Evolutionary conservation across 2,329 filamentous ascomycete genomes (phyloP).

Genomic region (Rugonectria rugulosa): DNA sequence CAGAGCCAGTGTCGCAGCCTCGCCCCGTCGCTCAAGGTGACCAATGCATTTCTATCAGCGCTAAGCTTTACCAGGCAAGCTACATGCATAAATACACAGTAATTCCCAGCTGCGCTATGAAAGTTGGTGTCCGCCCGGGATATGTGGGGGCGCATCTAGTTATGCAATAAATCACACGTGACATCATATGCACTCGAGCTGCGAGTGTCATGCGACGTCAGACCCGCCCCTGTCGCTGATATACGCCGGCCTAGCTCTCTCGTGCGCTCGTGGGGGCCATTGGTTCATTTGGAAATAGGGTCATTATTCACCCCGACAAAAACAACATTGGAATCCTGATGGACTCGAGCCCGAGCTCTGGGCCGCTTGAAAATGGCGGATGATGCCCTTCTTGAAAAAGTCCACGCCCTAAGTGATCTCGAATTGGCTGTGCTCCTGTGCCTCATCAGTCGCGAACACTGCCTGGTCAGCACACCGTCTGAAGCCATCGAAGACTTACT

Average conservation of each 20-base stretch:
- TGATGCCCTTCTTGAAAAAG: conserved; percentile 68
- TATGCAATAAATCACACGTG: conserved; percentile 41
- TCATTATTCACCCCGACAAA: conserved; percentile 9
- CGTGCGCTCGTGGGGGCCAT: conserved; percentile 14
- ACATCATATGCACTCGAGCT: conserved; percentile 35
- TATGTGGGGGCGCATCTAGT: conserved; percentile 24
- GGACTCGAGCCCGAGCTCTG: conserved; percentile 31
- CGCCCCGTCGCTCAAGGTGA: conserved; percentile 38
- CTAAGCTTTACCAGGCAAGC: conserved; percentile 34
- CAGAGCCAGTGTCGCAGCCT: conserved; percentile 40
- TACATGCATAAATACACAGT: conserved; percentile 44
- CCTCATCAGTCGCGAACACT: conserved; percentile 84
- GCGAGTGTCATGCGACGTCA: conserved; percentile 32
- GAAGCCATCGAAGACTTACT: conserved; percentile 72
- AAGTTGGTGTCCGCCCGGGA: too few relatives aligned
- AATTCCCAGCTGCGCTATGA: too few relatives aligned
- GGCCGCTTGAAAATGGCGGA: conserved; percentile 62
- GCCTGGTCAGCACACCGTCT: conserved; percentile 78
- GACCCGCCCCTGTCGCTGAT: conserved; percentile 13
- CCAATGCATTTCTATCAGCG: conserved; percentile 14
- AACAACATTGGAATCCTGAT: conserved; percentile 32
- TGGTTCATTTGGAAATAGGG: conserved; percentile 13
- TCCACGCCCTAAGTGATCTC: conserved; percentile 83
- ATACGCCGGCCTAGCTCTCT: too few relatives aligned
- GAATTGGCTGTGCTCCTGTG: conserved; percentile 87